Evolutionary conservation across 495 filamentous ascomycete genomes (phyloP), one percentile per base, ranked within the genome.

Genomic region (Xylaria cubensis): DNA sequence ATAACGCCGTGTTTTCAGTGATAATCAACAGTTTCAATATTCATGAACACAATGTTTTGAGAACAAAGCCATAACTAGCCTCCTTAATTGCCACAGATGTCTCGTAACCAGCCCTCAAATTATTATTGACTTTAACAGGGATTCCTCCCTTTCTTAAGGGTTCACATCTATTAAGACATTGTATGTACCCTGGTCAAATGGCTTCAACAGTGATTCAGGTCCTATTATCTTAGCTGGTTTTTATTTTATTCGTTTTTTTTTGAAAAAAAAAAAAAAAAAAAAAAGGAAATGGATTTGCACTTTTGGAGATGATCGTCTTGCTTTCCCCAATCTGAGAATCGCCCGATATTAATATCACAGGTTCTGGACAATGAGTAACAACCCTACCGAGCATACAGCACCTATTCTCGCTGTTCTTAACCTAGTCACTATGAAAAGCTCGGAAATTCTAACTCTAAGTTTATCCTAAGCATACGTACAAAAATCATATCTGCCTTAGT

Each of bases 41-140:
- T 24, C 26, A 56, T 56, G 53, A 56, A 56, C 13, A 56, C 53
- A 56, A 56, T 32, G 53, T 56, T 56, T 32, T 13, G 26, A 56
- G 26, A 32, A 19, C 19, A 50, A 4, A 50, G 19, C 19, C 19
- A 50, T 50, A 10, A 5, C 51, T 12, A 26, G n/a, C 3, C 21
- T 53, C 21, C 50, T 53, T 9, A 1, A 12, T 26, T 26, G n/a
- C 9, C n/a, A 51, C n/a, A 8, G 48, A 51, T 55, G 24, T 55
- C 12, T 55, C 26, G 26, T 29, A 29, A 29, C 26, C 26, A 29
- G 26, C 26, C 26, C 26, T 29, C 26, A 29, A 29, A 29, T 29
- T 29, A 29, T 29, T 29, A 29, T 2, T 29, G 1, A 29, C 26
- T 29, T 29, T 29, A 29, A 29, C 26, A 48, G 17, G 44, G 44